These are phyloP conservation scores for Rhinocladiella mackenziei DNA, from an alignment of 2,329 filamentous ascomycete species.

Conservation along the genomic window DNA sequence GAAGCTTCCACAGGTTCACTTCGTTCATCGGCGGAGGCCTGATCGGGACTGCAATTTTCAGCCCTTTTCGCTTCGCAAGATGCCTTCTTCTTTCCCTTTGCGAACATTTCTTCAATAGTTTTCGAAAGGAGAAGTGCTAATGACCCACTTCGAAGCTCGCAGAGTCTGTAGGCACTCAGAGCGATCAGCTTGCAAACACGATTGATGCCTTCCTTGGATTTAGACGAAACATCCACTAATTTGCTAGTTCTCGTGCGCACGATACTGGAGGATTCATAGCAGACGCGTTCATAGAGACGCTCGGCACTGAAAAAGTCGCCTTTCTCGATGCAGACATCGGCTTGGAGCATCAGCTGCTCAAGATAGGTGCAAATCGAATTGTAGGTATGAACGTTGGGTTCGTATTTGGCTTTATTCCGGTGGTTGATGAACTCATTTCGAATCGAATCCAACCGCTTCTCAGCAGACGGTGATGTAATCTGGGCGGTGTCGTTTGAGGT, in stretches of 20 bases:
- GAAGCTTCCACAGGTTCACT: background rate
- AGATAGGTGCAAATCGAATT: slow-evolving; percentile 21
- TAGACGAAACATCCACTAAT: slow-evolving; percentile 22
- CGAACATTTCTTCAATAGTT: background rate
- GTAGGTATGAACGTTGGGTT: slow-evolving; percentile 21
- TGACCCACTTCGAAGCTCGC: slow-evolving; percentile 23
- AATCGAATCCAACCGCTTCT: slow-evolving; percentile 9
- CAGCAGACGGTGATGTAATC: background rate
- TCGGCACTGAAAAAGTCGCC: slow-evolving; percentile 15
- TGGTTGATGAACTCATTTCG: slow-evolving; percentile 11
- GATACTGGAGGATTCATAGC: slow-evolving; percentile 22
- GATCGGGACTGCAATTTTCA: background rate
- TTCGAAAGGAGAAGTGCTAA: slow-evolving; percentile 7
- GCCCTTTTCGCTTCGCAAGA: background rate
- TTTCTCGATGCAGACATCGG: slow-evolving; percentile 17
- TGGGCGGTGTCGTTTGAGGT: background rate
- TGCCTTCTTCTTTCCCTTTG: too few relatives aligned
- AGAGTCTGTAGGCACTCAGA: slow-evolving; percentile 23
- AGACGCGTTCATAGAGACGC: slow-evolving; percentile 18
- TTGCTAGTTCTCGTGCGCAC: slow-evolving; percentile 23
- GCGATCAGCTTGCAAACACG: slow-evolving; percentile 25
- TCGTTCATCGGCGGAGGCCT: background rate
- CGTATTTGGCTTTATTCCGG: slow-evolving; percentile 2
- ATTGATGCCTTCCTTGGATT: slow-evolving; percentile 23
- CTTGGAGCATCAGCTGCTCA: slow-evolving; percentile 18